Evolutionary conservation across 768 basidiomycete genomes (phyloP).

Genomic region (Pleurotus citrinopileatus): DNA sequence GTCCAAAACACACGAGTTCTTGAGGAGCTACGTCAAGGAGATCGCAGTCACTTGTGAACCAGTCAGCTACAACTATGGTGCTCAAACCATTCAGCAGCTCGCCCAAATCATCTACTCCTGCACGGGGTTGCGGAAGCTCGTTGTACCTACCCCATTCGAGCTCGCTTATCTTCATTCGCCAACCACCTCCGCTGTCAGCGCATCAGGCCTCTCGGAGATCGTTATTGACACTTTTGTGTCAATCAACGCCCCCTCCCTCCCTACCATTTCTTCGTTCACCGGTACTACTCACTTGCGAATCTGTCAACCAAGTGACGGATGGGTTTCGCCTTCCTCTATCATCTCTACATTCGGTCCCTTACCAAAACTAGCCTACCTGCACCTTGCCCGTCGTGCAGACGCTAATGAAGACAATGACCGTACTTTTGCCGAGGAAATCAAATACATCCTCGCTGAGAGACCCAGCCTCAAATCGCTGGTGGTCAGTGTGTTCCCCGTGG

Average conservation of each 20-base stretch:
- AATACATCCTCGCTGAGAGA: conserved; percentile 23
- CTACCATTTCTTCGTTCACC: conserved; percentile 16
- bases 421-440: conserved; percentile 31
- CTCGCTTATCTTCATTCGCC: conserved; percentile 15
- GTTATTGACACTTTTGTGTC: conserved; percentile 26
- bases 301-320: conserved; percentile 33
- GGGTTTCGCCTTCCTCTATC: conserved; percentile 32
- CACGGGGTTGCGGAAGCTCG: conserved; percentile 27
- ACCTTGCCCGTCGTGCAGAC: conserved; percentile 35
- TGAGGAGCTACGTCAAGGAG: conserved; percentile 31
- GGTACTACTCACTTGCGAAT: conserved; percentile 35
- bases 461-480: conserved; percentile 31
- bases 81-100: conserved; percentile 17
- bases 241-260: conserved; percentile 7
- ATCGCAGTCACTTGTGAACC: conserved; percentile 31
- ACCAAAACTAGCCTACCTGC: conserved; percentile 35
- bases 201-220: conserved; percentile 21
- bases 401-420: conserved; percentile 41
- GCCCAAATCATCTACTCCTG: conserved; percentile 30
- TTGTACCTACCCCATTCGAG: conserved; percentile 23
- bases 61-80: conserved; percentile 11
- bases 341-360: conserved; percentile 30
- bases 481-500: conserved; percentile 27
- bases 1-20: conserved; percentile 23
- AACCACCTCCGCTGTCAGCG: conserved; percentile 9